These are phyloP conservation scores for Fusarium clavum DNA, from an alignment of 2,329 filamentous ascomycete species.

Conservation along the genomic window DNA sequence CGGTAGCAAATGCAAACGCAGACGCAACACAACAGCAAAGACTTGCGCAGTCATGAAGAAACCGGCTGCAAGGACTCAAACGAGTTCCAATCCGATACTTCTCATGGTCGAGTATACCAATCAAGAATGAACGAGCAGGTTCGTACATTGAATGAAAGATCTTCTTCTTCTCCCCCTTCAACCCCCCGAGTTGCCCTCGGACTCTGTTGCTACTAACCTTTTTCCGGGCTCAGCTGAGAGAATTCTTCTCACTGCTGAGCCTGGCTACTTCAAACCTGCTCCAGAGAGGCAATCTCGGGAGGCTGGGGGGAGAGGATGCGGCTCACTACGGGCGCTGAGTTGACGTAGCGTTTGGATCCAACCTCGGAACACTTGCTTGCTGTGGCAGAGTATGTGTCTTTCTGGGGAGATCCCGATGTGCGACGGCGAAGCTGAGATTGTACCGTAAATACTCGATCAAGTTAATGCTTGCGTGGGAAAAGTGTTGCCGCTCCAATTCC, in stretches of 20 bases:
- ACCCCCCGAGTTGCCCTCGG: conserved; percentile 38
- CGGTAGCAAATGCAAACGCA: conserved; percentile 65
- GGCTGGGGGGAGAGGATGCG: conserved; percentile 59
- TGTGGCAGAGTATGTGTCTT: not conserved
- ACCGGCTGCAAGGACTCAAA: conserved; percentile 12
- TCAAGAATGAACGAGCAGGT: conserved; percentile 53
- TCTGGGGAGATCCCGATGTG: conserved; percentile 56
- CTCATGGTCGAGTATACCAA: conserved; percentile 36
- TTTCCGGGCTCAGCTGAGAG: conserved; percentile 13
- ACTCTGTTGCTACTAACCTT: conserved; percentile 47
- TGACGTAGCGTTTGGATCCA: conserved; percentile 64
- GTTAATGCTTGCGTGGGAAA: conserved; percentile 99
- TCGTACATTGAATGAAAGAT: conserved; percentile 56
- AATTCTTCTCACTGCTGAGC: not conserved
- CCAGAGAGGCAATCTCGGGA: conserved; percentile 47
- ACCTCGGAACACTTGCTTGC: conserved; percentile 50
- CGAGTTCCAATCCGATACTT: conserved; percentile 15
- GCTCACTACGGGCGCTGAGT: conserved; percentile 90
- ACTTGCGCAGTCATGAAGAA: conserved; percentile 22
- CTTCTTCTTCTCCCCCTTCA: conserved; percentile 47
- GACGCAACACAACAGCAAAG: conserved; percentile 49
- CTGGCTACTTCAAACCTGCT: conserved; percentile 25
- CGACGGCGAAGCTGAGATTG: conserved; percentile 86
- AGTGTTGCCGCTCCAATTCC: conserved; percentile 84
- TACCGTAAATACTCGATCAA: conserved; percentile 97